Evolutionary conservation across 805 yeast species (phyloP).

Genomic region (Kodamaea lidongshanica): DNA sequence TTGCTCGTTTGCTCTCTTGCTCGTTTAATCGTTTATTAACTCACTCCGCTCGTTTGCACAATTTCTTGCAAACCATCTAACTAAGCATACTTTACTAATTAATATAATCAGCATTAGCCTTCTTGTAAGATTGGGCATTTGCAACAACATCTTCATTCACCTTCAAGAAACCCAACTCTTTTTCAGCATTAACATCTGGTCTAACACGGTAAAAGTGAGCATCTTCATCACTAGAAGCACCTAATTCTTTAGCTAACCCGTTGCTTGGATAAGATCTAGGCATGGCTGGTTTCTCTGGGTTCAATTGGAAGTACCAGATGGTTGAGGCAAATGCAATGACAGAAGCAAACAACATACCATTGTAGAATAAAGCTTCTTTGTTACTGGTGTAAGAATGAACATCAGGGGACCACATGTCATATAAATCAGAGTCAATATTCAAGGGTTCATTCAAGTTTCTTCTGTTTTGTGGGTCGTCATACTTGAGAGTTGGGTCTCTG

Average conservation of each 20-base stretch:
- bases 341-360: constrained; percentile 42
- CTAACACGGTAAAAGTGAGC: constrained; percentile 34
- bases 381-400: constrained; percentile 56
- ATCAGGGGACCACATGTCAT: constrained; percentile 86
- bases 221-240: constrained; percentile 44
- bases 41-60: too few relatives aligned
- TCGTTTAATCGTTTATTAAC: too few relatives aligned
- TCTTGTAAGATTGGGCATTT: constrained; percentile 27
- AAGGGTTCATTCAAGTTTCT: constrained; percentile 72
- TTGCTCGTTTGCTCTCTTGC: too few relatives aligned
- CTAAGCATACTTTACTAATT: constrained; percentile 20
- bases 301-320: constrained; percentile 42
- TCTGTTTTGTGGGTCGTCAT: constrained; percentile 76
- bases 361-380: constrained; percentile 53
- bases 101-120: constrained; percentile 34
- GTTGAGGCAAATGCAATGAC: constrained; percentile 40
- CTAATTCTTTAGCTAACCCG: constrained; percentile 71
- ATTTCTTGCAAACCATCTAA: too few relatives aligned
- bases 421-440: constrained; percentile 63
- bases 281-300: constrained; percentile 63
- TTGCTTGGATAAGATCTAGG: constrained; percentile 70
- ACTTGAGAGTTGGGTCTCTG: constrained; percentile 65
- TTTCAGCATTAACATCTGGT: constrained; percentile 35
- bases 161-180: constrained; percentile 31
- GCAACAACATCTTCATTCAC: constrained; percentile 23